Base-by-base conservation (phyloP, 108 stramenopile genomes). In the Skeletonema costatum region DNA sequence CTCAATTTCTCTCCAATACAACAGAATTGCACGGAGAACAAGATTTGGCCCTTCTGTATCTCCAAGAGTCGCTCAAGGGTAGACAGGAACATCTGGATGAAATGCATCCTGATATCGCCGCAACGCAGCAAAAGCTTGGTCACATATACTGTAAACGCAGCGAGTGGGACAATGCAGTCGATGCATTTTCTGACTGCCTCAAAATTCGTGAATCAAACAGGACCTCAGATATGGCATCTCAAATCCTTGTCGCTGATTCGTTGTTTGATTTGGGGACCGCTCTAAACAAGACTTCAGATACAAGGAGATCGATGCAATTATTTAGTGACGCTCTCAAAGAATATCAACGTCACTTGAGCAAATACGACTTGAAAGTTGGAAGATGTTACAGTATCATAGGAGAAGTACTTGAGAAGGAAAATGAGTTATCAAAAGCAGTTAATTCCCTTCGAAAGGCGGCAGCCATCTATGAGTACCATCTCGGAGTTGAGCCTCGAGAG, bases 301-400 rank as follows among this genome's bases (percentile, higher is more conserved):
- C 70, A 3, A 70, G 38, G 70, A 33, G 80, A 51, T 65, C 80
- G 16, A 14, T 75, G 59, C 74, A 81, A 64, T 66, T 81, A 29
- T 71, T 81, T 41, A 60, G 65, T 41, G 80, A 81, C 50, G 80
- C 80, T 19, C 65, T 81, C 33, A 81, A 74, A 67, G 80, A 78
- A 59, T 83, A 83, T 53, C 68, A 78, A 51, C 65, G 66, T 38
- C 73, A 68, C 33, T 48, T 78, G 3, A 73, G 74, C 19, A 68
- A 70, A 13, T 73, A 83, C 50, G 65, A 83, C 51, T 39, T 78
- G 61, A 83, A 78, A 38, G 33, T 79, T 38, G 82, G 75, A 5
- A 78, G 71, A 25, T 83, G 82, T 59, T 62, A 78, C 9, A 74
- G 72, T 29, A 32, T 50, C 31, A 69, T 83, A 2, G 77, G 77